phyloP scores from a whole-genome alignment of 2,329 filamentous ascomycete species.

The Aspergillus sp. region DNA sequence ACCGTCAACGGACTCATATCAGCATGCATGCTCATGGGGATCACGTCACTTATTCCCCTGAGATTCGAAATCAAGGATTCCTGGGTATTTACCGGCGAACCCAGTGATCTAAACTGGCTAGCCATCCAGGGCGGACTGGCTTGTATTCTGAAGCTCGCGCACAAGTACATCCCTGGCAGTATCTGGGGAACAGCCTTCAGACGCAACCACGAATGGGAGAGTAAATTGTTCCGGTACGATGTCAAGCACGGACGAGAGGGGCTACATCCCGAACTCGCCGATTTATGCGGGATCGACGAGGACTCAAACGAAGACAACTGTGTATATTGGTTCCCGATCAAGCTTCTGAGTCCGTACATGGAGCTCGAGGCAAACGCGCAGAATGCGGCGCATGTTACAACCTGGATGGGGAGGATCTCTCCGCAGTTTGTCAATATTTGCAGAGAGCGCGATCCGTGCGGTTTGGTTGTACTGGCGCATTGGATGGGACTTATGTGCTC shows the following conservation, averaged over 20 bases:
- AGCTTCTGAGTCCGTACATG: constrained; percentile 18
- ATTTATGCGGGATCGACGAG: constrained; percentile 30
- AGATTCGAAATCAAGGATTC: constrained; percentile 25
- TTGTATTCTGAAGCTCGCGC: constrained; percentile 20
- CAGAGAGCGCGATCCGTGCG: constrained; percentile 23
- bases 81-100: constrained; percentile 28
- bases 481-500: constrained; percentile 35
- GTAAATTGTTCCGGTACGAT: constrained; percentile 14
- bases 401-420: constrained; percentile 29
- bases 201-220: constrained; percentile 15
- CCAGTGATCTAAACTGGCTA: constrained; percentile 31
- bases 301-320: constrained; percentile 19
- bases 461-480: constrained; percentile 28
- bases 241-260: constrained; percentile 22
- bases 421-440: constrained; percentile 26
- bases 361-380: constrained; percentile 18
- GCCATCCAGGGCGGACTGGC: constrained; percentile 29
- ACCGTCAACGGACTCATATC: constrained; percentile 30
- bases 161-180: constrained; percentile 16
- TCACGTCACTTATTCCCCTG: constrained; percentile 25
- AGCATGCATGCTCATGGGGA: constrained; percentile 32
- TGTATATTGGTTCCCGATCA: constrained; percentile 27
- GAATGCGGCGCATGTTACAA: constrained; percentile 23
- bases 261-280: constrained; percentile 25
- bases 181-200: constrained; percentile 28